A percentile compares a stretch with the other conserved stretches of the same genome.
Evolutionary conservation across 2,329 filamentous ascomycete genomes (phyloP).

Genomic region (Rosellinia necatrix): DNA sequence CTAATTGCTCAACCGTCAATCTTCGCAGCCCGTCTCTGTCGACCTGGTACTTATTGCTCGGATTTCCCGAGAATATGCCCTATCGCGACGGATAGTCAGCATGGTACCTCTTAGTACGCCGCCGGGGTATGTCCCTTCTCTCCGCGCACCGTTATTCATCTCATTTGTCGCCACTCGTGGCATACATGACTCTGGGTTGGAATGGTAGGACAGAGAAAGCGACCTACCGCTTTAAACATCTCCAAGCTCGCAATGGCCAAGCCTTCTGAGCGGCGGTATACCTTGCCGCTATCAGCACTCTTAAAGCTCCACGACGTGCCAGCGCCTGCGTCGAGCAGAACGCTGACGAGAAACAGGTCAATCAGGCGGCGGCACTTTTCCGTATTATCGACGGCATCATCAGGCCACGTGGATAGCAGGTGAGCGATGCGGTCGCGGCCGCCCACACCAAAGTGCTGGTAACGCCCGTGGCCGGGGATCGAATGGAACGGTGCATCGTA

Average conservation of each 20-base stretch:
- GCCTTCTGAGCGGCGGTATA: constrained; percentile 76
- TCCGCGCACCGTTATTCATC: too few relatives aligned
- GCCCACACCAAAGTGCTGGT: constrained; percentile 67
- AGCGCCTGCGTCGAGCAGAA: constrained; percentile 84
- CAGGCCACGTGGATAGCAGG: constrained; percentile 40
- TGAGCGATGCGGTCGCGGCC: constrained; percentile 50
- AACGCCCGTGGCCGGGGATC: constrained; percentile 62
- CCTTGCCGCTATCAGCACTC: constrained; percentile 82
- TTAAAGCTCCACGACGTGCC: constrained; percentile 92
- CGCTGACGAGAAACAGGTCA: constrained; percentile 72
- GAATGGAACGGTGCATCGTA: constrained; percentile 43
- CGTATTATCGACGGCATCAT: constrained; percentile 46
- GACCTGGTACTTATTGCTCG: constrained; percentile 82
- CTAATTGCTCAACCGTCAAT: constrained; percentile 75
- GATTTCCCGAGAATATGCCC: constrained; percentile 85
- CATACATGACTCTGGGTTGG: too few relatives aligned
- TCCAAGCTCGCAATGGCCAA: constrained; percentile 69
- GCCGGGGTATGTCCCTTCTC: too few relatives aligned
- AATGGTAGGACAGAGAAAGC: neutral
- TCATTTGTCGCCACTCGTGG: too few relatives aligned
- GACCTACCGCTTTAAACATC: constrained; percentile 78
- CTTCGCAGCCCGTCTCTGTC: constrained; percentile 79
- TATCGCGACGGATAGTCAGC: constrained; percentile 33
- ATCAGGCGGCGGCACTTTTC: constrained; percentile 54
- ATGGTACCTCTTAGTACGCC: neutral